Evolutionary conservation across 2,329 filamentous ascomycete genomes (phyloP), one percentile per base, ranked within the genome.

Genomic region (Nemania sp.): DNA sequence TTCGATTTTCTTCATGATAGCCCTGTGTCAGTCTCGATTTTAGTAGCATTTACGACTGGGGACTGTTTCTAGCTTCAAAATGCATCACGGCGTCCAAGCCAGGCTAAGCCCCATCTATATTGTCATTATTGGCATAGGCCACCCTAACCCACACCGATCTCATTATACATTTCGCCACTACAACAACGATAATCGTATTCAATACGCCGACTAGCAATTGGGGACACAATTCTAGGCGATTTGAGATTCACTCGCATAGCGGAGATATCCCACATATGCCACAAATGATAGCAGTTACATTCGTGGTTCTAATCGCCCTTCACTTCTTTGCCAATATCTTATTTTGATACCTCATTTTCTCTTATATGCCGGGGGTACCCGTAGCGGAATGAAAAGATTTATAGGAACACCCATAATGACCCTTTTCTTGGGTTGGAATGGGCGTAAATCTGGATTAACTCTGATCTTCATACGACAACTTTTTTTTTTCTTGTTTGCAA

Each of bases 1-100:
- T 72, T 75, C 41, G 11, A 43, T 73, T 72, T 63, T 62, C 67
- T 73, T 67, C 69, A 63, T 69, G 62, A 75, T 75, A 77, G 76
- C 76, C 75, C 75, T 66, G 57, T 66, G 67, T 64, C 51, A 54
- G 63, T 64, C 49, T 38, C 8, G 20, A 20, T 53, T 38, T 73
- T 72, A 63, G 64, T 70, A 69, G 71, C 72, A 74, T 76, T 74
- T 75, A 71, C 70, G 67, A 68, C 66, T 53, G 67, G 61, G 43
- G 61, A 67, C 65, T 56, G 54, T 43, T 47, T 41, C 24, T 27
- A 32, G 32, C 57, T 54, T 58, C 35, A 61, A 64, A 61, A 64
- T 53, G 45, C 24, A 67, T 55, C 66, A 70, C 41, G 24, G 55
- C 60, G 56, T 52, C n/a, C 35, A 47, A n/a, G 55, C 61, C 49